Base-by-base conservation (phyloP, 2,329 filamentous ascomycete genomes). In the Coniochaeta hoffmannii region DNA sequence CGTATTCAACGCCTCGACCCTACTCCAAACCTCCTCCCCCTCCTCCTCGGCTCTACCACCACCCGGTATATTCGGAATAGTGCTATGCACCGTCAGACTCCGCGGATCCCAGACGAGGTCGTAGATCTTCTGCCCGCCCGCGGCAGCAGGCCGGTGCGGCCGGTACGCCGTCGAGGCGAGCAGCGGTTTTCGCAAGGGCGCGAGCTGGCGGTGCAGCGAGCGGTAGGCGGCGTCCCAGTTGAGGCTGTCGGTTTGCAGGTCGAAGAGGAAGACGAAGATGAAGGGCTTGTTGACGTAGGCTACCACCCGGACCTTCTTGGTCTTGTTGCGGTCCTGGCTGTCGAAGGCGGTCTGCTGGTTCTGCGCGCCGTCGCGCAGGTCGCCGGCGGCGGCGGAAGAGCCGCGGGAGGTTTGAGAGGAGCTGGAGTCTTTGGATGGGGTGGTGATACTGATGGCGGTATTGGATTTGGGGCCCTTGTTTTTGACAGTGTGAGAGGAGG, bases 281-380 rank as follows among this genome's bases (percentile, higher is more conserved):
- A 93, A 93, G 0, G 89, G 89, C 24, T 79, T 81, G 66, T 85
- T 83, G 49, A 86, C 80, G 65, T 91, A 92, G 52, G 91, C 80
- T 7, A 91, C 79, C 1, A 89, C 85, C 1, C 86, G 81, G 41
- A 91, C 68, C 61, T 79, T 82, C 57, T 76, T 74, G 2, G 74
- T 72, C 63, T 80, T 81, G 65, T 78, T 81, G 56, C 73, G 69
- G 60, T 82, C 78, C 60, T 80, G 80, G 57, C 68, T 73, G 59
- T 75, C 69, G 57, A 74, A 75, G 12, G 58, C 19, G 14, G n/a
- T 51, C n/a, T 51, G 49, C 65, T 60, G 41, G 53, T 53, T 17
- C 57, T 56, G 32, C 17, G 49, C 26, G 28, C 26, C 28, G 61
- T 59, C 53, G 55, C 63, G 35, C 28, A 54, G 17, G 56, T 59